Base-by-base conservation (phyloP, 306 rosid species). In the Quillaja saponaria region DNA sequence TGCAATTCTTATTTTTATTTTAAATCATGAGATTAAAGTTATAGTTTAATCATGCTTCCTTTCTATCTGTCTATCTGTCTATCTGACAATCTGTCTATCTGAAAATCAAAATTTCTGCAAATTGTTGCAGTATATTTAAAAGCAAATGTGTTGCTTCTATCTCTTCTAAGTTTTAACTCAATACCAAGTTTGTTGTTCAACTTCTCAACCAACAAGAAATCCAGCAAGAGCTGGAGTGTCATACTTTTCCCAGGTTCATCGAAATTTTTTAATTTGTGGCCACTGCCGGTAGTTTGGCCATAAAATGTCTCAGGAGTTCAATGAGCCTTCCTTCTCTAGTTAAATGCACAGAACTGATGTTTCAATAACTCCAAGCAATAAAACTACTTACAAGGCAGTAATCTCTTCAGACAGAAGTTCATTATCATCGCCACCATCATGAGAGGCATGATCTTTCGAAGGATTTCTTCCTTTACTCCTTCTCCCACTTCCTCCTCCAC, bases 331-430 rank as follows among this genome's bases (percentile, higher is more conserved):
- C 59, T n/a, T 54, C 57, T 17, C 16, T 11, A 1, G 13, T 15
- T 34, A 34, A 55, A 54, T 55, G 55, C 55, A 16, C 16, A 6
- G 16, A 34, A 61, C 19, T 16, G 42, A 40, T 11, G 60, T 17
- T 19, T 35, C 71, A 56, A 60, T 12, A 28, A 19, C 20, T 12
- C 35, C 46, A 46, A 44, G 69, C 55, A 74, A 49, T 40, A 46
- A 68, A 64, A 48, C 18, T 50, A 34, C 86, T 75, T 83, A 91
- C 96, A 91, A 44, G 66, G 96, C 98, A 16, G 98, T 91, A 49
- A 91, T 82, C 74, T 91, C 98, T 62, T 91, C 96, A 25, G 95
- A 70, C 17, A 78, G 72, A n/a, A 91, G 91, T 6, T 91, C 90
- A 58, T 63, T 65, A 38, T 86, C 89, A 35, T 76, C 83, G 37